Base-by-base conservation (phyloP, 148 eudicot genomes). In the Pharnaceum exiguum region DNA sequence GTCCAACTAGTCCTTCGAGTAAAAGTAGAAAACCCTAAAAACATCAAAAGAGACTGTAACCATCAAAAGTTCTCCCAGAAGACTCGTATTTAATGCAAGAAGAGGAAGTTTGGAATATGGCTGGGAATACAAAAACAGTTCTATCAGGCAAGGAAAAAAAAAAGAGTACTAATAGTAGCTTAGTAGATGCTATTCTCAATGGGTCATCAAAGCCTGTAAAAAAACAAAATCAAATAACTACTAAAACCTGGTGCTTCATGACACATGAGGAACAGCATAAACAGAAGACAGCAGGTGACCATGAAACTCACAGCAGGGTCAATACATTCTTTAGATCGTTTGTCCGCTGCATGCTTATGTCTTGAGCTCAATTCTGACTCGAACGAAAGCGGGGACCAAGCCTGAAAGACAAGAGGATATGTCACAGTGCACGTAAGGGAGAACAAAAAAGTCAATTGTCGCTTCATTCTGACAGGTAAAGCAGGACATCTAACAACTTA, bases 381-480 rank as follows among this genome's bases (percentile, higher is more conserved):
- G 66, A 79, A 42, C 64, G 63, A 43, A 71, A 93, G 79, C 25
- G 98, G 96, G 9, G 75, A 79, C 98, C 98, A 93, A 51, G 88
- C 96, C 96, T 93, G 75, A 46, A 65, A 49, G 19, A 10, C 57
- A 62, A n/a, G n/a, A 52, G 9, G 9, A 21, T 6, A 26, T 28
- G 13, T 13, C 38, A 31, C 11, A 51, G 17, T 46, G 10, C 50
- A 16, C 43, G 30, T 35, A 24, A 19, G 38, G n/a, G 16, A 44
- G 9, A 46, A 17, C 23, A 24, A 22, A 40, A 51, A 28, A 29
- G 10, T 16, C 7, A 31, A 52, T 18, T 32, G 2, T 26, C 21
- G 27, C 19, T 27, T 23, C 17, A 63, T 5, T 44, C 30, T 15
- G 27, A 24, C 54, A 15, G 22, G 33, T 26, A 13, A 13, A 16